These are phyloP conservation scores for Nepenthes gracilis DNA, from an alignment of 148 eudicot species.

Conservation along the genomic window DNA sequence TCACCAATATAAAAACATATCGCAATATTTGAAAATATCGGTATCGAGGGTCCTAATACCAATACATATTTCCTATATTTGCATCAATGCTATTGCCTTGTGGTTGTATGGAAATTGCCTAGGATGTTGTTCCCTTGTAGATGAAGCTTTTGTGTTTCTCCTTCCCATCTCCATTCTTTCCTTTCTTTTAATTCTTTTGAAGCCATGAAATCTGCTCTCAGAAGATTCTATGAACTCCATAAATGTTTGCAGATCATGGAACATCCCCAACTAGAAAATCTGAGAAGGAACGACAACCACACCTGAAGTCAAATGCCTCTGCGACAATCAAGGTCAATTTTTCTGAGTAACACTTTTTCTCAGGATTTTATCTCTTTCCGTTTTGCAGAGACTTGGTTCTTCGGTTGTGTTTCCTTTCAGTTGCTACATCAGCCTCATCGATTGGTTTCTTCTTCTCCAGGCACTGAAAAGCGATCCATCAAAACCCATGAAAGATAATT, in stretches of 20 bases:
- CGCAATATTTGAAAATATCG: too few relatives aligned
- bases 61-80: too few relatives aligned
- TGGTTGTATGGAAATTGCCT: too few relatives aligned
- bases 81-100: too few relatives aligned
- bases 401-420: too few relatives aligned
- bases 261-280: slow-evolving; percentile 31
- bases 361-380: neutral
- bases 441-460: slow-evolving; percentile 12
- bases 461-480: slow-evolving; percentile 17
- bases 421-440: neutral
- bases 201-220: neutral
- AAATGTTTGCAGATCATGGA: slow-evolving; percentile 38
- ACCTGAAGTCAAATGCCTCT: slow-evolving; percentile 18
- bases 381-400: too few relatives aligned
- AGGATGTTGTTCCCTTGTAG: too few relatives aligned
- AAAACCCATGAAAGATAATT: slow-evolving; percentile 21
- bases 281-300: slow-evolving; percentile 22
- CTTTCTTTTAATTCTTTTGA: neutral
- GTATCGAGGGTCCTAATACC: too few relatives aligned
- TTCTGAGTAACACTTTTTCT: neutral
- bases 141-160: neutral
- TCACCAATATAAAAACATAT: too few relatives aligned
- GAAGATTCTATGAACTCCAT: slow-evolving; percentile 3
- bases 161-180: neutral
- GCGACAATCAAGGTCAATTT: slow-evolving; percentile 38